Conservation (phyloP, 495 filamentous ascomycete genomes). For the Xylaria nigripes region DNA sequence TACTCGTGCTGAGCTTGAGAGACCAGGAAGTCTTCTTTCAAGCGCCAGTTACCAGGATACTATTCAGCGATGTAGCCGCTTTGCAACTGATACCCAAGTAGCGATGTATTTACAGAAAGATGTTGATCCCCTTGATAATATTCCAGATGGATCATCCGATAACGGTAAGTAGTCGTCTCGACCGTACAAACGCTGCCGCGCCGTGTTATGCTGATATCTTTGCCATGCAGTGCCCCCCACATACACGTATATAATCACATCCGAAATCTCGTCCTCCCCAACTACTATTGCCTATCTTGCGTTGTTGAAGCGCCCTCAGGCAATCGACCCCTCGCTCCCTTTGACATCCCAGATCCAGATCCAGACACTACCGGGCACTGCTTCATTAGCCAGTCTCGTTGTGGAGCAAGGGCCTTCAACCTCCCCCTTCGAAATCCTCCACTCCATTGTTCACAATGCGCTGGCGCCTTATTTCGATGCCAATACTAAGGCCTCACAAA, state of each 20-base stretch:
- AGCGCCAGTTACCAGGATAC: constrained; percentile 63
- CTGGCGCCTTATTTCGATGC: constrained; percentile 94
- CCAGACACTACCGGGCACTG: constrained; percentile 77
- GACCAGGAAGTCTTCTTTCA: constrained; percentile 73
- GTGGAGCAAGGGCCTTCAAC: constrained; percentile 59
- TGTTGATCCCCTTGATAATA: constrained; percentile 37
- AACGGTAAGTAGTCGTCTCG: constrained; percentile 21
- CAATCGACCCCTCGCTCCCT: constrained; percentile 71
- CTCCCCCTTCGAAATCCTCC: constrained; percentile 85
- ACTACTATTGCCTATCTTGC: constrained; percentile 77
- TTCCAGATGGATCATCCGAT: constrained; percentile 27
- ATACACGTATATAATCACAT: constrained; percentile 70
- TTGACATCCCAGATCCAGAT: constrained; percentile 82
- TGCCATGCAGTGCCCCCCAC: constrained; percentile 25
- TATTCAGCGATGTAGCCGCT: constrained; percentile 76
- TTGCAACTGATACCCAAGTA: constrained; percentile 77
- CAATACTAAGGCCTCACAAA: constrained; percentile 75
- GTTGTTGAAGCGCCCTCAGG: constrained; percentile 78
- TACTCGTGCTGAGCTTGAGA: constrained; percentile 67
- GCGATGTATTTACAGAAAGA: constrained; percentile 90
- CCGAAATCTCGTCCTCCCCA: constrained; percentile 69
- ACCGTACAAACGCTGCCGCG: background rate
- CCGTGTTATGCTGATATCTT: constrained; percentile 5
- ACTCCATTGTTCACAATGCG: constrained; percentile 78
- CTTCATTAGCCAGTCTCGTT: constrained; percentile 52